phyloP scores from a whole-genome alignment of 2,329 filamentous ascomycete genomes.

The Pyrenophora teres region DNA sequence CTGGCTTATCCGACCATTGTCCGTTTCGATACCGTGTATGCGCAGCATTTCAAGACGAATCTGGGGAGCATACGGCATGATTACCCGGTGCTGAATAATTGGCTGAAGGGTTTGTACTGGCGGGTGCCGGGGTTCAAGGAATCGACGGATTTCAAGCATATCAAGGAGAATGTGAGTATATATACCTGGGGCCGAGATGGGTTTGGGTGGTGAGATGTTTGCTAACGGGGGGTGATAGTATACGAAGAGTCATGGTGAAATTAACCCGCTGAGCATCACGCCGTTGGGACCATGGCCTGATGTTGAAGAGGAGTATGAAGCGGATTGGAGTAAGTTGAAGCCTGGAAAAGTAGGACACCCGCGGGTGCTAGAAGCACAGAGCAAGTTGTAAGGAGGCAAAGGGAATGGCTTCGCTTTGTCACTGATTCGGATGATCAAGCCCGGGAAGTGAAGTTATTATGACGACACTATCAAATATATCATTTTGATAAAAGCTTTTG shows the following conservation, averaged over 20 bases:
- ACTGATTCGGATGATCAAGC: not conserved
- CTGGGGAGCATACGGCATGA: conserved; percentile 63
- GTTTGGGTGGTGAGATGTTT: not conserved
- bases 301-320: conserved; percentile 58
- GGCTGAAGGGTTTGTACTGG: conserved; percentile 65
- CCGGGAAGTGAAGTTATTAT: not conserved
- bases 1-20: conserved; percentile 62
- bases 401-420: too few species aligned
- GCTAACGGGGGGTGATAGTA: conserved; percentile 44
- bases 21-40: conserved; percentile 65
- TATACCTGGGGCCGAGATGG: not conserved
- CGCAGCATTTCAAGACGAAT: conserved; percentile 71
- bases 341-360: conserved; percentile 56
- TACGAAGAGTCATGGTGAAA: conserved; percentile 63
- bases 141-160: conserved; percentile 68
- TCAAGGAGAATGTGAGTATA: conserved; percentile 64
- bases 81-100: conserved; percentile 65
- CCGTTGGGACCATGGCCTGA: conserved; percentile 65
- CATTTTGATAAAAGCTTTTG: conserved; percentile 14
- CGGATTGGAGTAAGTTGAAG: conserved; percentile 55
- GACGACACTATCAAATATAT: not conserved
- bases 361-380: conserved; percentile 36
- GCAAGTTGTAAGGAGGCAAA: conserved; percentile 24
- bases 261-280: conserved; percentile 67
- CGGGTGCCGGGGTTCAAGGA: conserved; percentile 59